Evolutionary conservation across 352 stramenopile species (phyloP).

Genomic region (Phytophthora sansomeana): DNA sequence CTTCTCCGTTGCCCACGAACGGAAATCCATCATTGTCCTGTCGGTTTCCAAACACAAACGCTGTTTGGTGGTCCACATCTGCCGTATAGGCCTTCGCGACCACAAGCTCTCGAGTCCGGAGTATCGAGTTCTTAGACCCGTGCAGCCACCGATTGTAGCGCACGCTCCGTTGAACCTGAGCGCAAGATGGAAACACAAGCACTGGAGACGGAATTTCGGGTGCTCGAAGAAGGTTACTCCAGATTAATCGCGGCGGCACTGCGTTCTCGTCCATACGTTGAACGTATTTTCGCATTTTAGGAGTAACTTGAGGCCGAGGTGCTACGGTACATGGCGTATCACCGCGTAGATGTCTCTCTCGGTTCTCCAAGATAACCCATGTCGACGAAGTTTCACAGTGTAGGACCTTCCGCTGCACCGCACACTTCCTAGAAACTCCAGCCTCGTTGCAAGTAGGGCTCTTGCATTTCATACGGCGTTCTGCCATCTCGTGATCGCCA

Average conservation of each 20-base stretch:
- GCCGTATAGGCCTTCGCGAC: not conserved
- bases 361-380: not conserved
- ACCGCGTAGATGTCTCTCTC: not conserved
- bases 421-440: not conserved
- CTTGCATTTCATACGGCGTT: no score
- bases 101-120: not conserved
- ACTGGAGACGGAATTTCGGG: not conserved
- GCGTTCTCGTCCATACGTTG: slow-evolving; percentile 3
- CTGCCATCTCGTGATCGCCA: no score
- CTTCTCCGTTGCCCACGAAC: not conserved
- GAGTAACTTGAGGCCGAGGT: not conserved
- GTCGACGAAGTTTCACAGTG: not conserved
- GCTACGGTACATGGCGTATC: not conserved
- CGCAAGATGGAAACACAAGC: not conserved
- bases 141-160: not conserved
- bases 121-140: slow-evolving; percentile 3
- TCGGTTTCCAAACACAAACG: not conserved
- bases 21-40: not conserved
- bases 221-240: slow-evolving; percentile 4
- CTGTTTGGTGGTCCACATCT: not conserved
- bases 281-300: not conserved
- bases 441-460: no score
- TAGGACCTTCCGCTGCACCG: not conserved
- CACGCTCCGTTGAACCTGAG: slow-evolving; percentile 1
- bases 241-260: not conserved